These are phyloP conservation scores for Schoenoplectus triqueter DNA, from an alignment of 202 grass and related monocot species.

Conservation along the genomic window DNA sequence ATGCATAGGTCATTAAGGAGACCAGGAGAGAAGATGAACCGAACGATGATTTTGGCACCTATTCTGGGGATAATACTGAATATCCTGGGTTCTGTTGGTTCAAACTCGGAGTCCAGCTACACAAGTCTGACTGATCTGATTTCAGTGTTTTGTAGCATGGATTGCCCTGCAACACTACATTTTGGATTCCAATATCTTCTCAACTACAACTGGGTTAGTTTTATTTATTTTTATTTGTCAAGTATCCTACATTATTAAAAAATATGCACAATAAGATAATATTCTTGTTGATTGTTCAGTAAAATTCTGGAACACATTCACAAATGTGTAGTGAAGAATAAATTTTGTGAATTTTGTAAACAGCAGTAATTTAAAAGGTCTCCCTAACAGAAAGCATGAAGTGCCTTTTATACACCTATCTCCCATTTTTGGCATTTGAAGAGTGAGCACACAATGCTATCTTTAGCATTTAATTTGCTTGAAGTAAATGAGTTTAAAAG, in stretches of 20 bases:
- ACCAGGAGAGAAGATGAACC: conserved; percentile 75
- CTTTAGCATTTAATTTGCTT: conserved; percentile 12
- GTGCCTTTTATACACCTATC: neutral
- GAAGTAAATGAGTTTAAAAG: conserved; percentile 19
- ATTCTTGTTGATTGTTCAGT: neutral
- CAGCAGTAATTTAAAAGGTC: neutral
- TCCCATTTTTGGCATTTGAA: neutral
- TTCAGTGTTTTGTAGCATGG: conserved; percentile 75
- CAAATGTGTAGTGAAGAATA: neutral
- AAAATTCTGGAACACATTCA: neutral
- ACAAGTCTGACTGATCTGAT: conserved; percentile 71
- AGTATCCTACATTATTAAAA: neutral
- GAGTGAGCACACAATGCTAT: neutral
- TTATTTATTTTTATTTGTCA: conserved; percentile 23
- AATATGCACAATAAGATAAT: neutral
- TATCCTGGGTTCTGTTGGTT: conserved; percentile 55
- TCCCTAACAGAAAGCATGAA: neutral
- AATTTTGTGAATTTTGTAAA: neutral
- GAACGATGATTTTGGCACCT: conserved; percentile 82
- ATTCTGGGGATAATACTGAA: conserved; percentile 81
- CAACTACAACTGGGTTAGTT: conserved; percentile 85
- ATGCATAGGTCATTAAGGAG: conserved; percentile 65
- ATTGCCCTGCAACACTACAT: conserved; percentile 73
- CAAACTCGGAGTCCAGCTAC: conserved; percentile 43
- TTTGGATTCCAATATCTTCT: conserved; percentile 77